Evolutionary conservation across 2,329 filamentous ascomycete genomes (phyloP).

Genomic region (Penicillium occitanis): DNA sequence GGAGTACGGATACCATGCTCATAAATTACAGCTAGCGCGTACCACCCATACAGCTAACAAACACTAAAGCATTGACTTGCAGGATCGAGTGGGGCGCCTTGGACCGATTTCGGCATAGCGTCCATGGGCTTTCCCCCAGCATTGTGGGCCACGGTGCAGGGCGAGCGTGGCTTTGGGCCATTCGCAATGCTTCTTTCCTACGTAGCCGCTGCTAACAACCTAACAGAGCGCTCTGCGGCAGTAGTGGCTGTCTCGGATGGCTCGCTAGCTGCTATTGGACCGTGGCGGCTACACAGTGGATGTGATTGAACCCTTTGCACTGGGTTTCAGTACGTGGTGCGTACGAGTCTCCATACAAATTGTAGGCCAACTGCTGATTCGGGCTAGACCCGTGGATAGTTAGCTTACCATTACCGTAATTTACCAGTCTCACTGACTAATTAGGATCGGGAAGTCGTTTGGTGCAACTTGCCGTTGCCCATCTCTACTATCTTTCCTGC

Average conservation of each 20-base stretch:
- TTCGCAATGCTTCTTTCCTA: slow-evolving; percentile 4
- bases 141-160: slow-evolving; percentile 11
- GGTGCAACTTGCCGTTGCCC: slow-evolving; percentile 8
- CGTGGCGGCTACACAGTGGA: slow-evolving; percentile 4
- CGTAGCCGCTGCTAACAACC: slow-evolving; percentile 14
- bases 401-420: slow-evolving; percentile 3
- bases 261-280: neutral
- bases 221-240: neutral
- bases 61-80: neutral
- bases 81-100: neutral
- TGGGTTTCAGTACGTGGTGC: neutral
- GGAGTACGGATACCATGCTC: neutral
- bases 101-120: neutral
- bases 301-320: slow-evolving; percentile 14
- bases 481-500: slow-evolving; percentile 6
- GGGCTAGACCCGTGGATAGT: neutral
- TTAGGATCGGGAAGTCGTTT: slow-evolving; percentile 1
- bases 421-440: slow-evolving; percentile 9
- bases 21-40: neutral
- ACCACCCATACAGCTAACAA: neutral
- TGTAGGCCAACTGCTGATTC: slow-evolving; percentile 10
- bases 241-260: neutral
- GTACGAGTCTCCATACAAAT: neutral
- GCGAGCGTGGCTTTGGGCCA: slow-evolving; percentile 10
- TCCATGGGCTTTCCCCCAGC: neutral